Evolutionary conservation across 441 rosid genomes (phyloP).

Genomic region (Populus hybrid): DNA sequence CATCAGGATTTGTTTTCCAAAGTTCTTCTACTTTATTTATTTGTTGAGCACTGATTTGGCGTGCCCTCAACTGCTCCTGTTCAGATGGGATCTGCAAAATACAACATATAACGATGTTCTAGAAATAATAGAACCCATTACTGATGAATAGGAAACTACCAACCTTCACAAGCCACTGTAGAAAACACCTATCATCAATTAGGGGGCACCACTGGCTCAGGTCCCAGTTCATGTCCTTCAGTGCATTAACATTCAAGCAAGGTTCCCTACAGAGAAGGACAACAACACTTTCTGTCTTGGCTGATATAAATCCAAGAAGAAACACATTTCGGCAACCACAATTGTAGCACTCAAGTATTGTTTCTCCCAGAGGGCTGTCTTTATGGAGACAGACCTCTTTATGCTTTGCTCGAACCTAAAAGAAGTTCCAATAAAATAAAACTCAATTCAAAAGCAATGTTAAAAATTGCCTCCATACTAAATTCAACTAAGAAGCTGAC

Average conservation of each 20-base stretch:
- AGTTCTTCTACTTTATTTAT: conserved; percentile 98
- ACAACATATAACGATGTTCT: conserved; percentile 24
- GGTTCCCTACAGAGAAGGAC: conserved; percentile 99
- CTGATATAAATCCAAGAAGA: conserved; percentile 97
- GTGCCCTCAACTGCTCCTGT: conserved; percentile 98
- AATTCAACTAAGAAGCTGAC: background rate
- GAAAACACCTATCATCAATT: conserved; percentile 97
- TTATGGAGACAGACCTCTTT: conserved; percentile 99
- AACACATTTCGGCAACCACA: conserved; percentile 98
- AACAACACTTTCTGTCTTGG: conserved; percentile 97
- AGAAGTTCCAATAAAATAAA: conserved; percentile 21
- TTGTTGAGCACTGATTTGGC: conserved; percentile 99
- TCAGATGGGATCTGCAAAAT: conserved; percentile 85
- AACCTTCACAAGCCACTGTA: conserved; percentile 99
- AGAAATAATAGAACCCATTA: conserved; percentile 7
- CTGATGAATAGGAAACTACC: conserved; percentile 18
- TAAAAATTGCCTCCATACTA: background rate
- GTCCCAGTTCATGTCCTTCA: conserved; percentile 99
- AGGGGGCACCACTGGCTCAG: conserved; percentile 99
- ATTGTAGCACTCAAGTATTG: conserved; percentile 97
- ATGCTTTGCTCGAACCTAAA: conserved; percentile 95
- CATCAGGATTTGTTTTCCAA: conserved; percentile 98
- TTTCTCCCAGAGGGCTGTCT: conserved; percentile 99
- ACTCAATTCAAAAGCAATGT: conserved; percentile 10
- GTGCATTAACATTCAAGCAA: conserved; percentile 92